Evolutionary conservation across 352 stramenopile genomes (phyloP).

Genomic region (Salisapilia sapeloensis): DNA sequence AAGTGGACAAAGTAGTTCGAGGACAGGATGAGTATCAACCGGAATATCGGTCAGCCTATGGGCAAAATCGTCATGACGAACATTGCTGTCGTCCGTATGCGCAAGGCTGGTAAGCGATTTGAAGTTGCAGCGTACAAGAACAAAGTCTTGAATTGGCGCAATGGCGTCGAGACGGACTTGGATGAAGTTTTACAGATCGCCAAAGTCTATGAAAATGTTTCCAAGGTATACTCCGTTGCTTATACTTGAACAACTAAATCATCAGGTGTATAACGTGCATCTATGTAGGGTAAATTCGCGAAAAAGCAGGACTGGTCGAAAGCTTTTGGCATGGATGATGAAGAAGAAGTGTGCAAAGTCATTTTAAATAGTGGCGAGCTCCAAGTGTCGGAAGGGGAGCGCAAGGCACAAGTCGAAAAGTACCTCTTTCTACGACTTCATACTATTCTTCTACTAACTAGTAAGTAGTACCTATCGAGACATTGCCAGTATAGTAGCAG

Average conservation of each 20-base stretch:
- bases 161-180: constrained; percentile 95
- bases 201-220: constrained; percentile 96
- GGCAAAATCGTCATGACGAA: constrained; percentile 90
- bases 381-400: constrained; percentile 94
- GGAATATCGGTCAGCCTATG: constrained; percentile 61
- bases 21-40: constrained; percentile 22
- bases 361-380: constrained; percentile 95
- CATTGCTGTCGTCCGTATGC: constrained; percentile 92
- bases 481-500: constrained; percentile 92
- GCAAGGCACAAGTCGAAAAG: constrained; percentile 85
- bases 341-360: constrained; percentile 81
- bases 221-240: constrained; percentile 34
- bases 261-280: neutral
- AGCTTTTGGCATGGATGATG: constrained; percentile 87
- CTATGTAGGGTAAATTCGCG: constrained; percentile 83
- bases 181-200: constrained; percentile 96
- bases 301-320: constrained; percentile 89
- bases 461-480: constrained; percentile 79
- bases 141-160: constrained; percentile 97
- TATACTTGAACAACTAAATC: too few relatives aligned
- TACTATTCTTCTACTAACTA: constrained; percentile 1
- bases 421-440: constrained; percentile 5
- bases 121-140: constrained; percentile 99
- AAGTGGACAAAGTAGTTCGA: too few relatives aligned
- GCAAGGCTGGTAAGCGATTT: constrained; percentile 92